These are phyloP conservation scores for Phaffomyces opuntiae DNA, from an alignment of 805 yeast genomes.

Conservation along the genomic window DNA sequence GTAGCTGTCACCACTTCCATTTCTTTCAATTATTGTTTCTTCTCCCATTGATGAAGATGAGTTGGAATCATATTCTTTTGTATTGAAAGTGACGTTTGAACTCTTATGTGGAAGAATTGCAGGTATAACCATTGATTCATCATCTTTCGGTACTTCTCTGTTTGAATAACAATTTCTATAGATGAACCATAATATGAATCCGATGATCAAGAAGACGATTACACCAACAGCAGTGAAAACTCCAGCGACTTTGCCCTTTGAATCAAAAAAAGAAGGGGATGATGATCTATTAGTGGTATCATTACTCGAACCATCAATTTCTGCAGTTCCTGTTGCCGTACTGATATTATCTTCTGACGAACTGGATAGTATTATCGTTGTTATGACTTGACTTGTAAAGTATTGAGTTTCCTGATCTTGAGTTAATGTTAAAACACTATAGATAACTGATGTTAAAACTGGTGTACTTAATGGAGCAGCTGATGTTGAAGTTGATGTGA, in stretches of 20 bases:
- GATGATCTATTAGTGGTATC: neutral
- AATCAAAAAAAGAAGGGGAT: slow-evolving; percentile 44
- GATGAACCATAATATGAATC: slow-evolving; percentile 35
- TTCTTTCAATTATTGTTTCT: neutral
- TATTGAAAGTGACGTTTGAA: neutral
- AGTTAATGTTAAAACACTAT: slow-evolving; percentile 5
- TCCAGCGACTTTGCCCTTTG: slow-evolving; percentile 78
- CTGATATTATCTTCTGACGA: no score
- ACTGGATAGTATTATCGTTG: slow-evolving; percentile 1
- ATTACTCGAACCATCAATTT: neutral
- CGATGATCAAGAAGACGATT: slow-evolving; percentile 39
- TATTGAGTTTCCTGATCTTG: slow-evolving; percentile 5
- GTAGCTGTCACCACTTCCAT: slow-evolving; percentile 15
- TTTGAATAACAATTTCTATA: slow-evolving; percentile 6
- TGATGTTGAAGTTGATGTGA: slow-evolving; percentile 4
- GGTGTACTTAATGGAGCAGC: slow-evolving; percentile 6
- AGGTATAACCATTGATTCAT: slow-evolving; percentile 9
- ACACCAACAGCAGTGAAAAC: slow-evolving; percentile 77
- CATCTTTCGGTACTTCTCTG: slow-evolving; percentile 5
- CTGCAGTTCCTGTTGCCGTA: no score
- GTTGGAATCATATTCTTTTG: neutral
- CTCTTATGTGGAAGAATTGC: neutral
- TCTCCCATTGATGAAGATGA: neutral
- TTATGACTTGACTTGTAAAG: slow-evolving; percentile 5
- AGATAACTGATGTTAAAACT: slow-evolving; percentile 4